A percentile compares a stretch with the other conserved stretches of the same genome.
phyloP scores from a whole-genome alignment of 2,329 filamentous ascomycete species.

The Trichoderma simmonsii region DNA sequence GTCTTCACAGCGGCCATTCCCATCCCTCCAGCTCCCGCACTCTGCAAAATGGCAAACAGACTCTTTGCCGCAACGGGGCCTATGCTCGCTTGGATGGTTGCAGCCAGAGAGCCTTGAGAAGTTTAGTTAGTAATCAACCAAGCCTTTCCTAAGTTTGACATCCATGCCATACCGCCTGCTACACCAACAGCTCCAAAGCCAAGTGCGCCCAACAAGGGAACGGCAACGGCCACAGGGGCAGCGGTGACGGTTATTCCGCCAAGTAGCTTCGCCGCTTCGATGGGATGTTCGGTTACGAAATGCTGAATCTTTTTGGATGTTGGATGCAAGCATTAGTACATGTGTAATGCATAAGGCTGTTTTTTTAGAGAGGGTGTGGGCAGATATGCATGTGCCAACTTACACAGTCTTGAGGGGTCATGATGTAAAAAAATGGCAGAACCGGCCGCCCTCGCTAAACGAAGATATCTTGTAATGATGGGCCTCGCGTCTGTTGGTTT shows the following conservation, averaged over 20 bases:
- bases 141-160: not conserved
- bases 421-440: not conserved
- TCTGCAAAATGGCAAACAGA: slow-evolving; percentile 31
- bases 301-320: not conserved
- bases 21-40: slow-evolving; percentile 29
- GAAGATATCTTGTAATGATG: not conserved
- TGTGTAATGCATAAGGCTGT: not conserved
- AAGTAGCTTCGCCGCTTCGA: not conserved
- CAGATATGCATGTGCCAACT: not conserved
- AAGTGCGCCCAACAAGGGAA: not conserved
- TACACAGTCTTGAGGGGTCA: slow-evolving; percentile 4
- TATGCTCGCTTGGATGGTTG: slow-evolving; percentile 10
- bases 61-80: slow-evolving; percentile 26
- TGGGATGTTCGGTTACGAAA: not conserved
- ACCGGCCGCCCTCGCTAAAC: not conserved
- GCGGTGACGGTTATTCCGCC: not conserved
- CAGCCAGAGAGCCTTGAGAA: not conserved
- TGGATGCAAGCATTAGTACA: not conserved
- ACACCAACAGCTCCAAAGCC: not conserved
- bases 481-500: not conserved
- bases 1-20: slow-evolving; percentile 22
- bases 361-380: not conserved
- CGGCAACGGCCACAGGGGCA: not conserved
- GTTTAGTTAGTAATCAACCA: not conserved
- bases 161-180: not conserved